Percentiles rank a stretch among this genome's conserved stretches.
Conservation (phyloP, 108 stramenopile genomes). For the Fistulifera pelliculosa region DNA sequence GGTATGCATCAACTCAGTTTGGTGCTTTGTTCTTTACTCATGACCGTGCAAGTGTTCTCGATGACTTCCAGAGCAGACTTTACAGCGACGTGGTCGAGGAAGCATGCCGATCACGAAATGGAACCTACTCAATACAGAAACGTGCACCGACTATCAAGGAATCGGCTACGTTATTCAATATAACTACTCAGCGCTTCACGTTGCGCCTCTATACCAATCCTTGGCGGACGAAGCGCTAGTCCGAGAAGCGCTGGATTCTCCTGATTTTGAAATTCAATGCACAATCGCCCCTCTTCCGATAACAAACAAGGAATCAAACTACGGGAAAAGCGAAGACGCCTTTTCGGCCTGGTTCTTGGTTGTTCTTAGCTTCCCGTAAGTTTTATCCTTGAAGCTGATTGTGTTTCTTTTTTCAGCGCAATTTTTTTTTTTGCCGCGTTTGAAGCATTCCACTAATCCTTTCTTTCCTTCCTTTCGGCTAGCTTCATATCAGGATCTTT, state of each 20-base stretch:
- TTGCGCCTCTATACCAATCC: conserved; percentile 49
- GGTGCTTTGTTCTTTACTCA: conserved; percentile 56
- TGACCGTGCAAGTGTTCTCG: conserved; percentile 21
- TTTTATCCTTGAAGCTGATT: no score
- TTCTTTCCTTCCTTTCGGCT: no score
- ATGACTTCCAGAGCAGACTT: conserved; percentile 4
- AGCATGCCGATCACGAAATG: neutral
- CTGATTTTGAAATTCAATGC: conserved; percentile 33
- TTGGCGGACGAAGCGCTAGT: conserved; percentile 62
- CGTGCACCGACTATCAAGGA: conserved; percentile 39
- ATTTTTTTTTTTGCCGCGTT: no score
- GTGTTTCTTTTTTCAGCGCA: no score
- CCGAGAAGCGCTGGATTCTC: conserved; percentile 26
- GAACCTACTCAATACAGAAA: conserved; percentile 10
- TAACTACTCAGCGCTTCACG: conserved; percentile 52
- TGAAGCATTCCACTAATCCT: no score
- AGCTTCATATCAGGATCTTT: conserved; percentile 74
- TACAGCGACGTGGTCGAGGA: conserved; percentile 17
- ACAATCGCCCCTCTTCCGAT: conserved; percentile 60
- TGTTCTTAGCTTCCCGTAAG: conserved; percentile 33
- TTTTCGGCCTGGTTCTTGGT: conserved; percentile 76
- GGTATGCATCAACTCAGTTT: conserved; percentile 38
- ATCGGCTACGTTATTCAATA: conserved; percentile 62
- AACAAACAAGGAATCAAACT: conserved; percentile 39
- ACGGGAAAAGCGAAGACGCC: conserved; percentile 36